Evolutionary conservation across 305 asterid species (phyloP), one percentile per base, ranked within the genome.

Genomic region (Fraxinus nigra): DNA sequence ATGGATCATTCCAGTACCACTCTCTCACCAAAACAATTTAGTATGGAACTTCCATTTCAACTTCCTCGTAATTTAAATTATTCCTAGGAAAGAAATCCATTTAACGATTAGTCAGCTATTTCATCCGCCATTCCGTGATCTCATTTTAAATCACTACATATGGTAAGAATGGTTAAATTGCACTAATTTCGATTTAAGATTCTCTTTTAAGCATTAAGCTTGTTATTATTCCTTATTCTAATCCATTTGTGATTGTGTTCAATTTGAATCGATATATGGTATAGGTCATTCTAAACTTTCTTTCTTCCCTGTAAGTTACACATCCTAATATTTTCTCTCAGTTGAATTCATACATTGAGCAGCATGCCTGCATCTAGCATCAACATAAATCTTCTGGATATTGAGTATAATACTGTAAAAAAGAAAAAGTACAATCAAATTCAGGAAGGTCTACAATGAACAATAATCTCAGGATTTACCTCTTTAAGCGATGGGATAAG

Each of bases 401-500:
- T 38, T 70, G 40, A 38, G 78, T 35, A 30, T 24, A 33, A 76
- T 51, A 35, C 38, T 14, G 70, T 61, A 20, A 61, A 20, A 56
- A 51, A 1, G 63, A 51, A 20, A 61, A 65, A 26, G 35, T 26
- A 26, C 13, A 65, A 65, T 65, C 73, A 65, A 26, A 78, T 35
- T 61, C 76, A 63, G 72, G 79, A 77, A 73, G 46, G 46, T 37
- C 33, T 10, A 48, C 38, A 48, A 22, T 69, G 22, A 80, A 63
- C 3, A n/a, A 40, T 14, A 65, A 79, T 35, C 63, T 63, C 32
- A 20, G 46, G 65, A 78, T 90, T 65, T 88, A 93, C 98, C 88
- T 94, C 98, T 92, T 91, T 93, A 84, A 94, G 87, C 32, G 97
- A 92, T 82, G 98, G 98, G 80, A 91, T 86, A 65, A 93, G 81